Evolutionary conservation across 768 basidiomycete genomes (phyloP).

Genomic region (Russula abietina): DNA sequence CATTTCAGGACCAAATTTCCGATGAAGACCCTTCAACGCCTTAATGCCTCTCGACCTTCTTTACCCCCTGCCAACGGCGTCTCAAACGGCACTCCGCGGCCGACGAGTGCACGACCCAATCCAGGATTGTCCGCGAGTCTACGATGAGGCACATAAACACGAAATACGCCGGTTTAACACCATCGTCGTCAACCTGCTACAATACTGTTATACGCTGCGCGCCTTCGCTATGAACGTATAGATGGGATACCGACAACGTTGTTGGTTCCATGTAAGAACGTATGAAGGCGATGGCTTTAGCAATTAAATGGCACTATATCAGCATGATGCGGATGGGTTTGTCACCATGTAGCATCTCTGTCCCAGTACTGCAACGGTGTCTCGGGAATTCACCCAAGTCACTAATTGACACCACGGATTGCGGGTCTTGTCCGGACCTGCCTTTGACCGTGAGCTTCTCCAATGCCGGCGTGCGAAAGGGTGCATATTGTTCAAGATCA

Average conservation of each 20-base stretch:
- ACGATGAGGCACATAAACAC: slow-evolving; percentile 5
- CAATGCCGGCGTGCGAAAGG: neutral
- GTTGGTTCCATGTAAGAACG: neutral
- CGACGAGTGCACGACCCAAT: slow-evolving; percentile 17
- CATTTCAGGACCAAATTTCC: slow-evolving; percentile 85
- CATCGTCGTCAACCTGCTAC: neutral
- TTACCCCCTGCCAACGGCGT: slow-evolving; percentile 20
- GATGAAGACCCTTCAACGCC: slow-evolving; percentile 80
- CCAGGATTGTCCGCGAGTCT: slow-evolving; percentile 23
- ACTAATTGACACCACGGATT: neutral
- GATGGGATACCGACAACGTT: neutral
- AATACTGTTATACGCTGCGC: neutral
- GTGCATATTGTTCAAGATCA: neutral
- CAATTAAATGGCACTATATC: neutral
- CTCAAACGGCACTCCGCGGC: slow-evolving; percentile 19
- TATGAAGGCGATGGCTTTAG: neutral
- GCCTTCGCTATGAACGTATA: neutral
- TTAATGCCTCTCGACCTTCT: slow-evolving; percentile 48
- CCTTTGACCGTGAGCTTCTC: neutral
- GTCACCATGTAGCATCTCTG: neutral
- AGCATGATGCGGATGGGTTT: neutral
- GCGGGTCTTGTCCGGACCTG: too few relatives aligned
- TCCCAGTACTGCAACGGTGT: neutral
- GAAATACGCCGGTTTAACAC: neutral
- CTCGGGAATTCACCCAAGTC: neutral